Conservation (phyloP, 1,284 basidiomycete species). For the Ganoderma lucidum region DNA sequence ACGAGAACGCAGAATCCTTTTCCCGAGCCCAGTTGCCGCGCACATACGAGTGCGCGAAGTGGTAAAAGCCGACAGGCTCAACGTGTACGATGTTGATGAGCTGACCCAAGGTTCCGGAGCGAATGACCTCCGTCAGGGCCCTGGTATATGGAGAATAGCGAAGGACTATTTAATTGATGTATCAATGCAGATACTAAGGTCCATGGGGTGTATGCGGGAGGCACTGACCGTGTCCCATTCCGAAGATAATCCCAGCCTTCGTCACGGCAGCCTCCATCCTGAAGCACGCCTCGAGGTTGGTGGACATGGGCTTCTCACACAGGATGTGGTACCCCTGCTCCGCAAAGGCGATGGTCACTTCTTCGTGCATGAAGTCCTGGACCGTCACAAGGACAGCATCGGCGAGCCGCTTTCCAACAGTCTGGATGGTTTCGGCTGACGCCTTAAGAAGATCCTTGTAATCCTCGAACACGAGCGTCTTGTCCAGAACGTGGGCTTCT, state of each 20-base stretch:
- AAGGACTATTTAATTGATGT: conserved; percentile 60
- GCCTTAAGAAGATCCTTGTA: conserved; percentile 78
- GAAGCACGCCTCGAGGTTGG: conserved; percentile 73
- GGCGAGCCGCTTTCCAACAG: conserved; percentile 72
- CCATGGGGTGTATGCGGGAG: conserved; percentile 8
- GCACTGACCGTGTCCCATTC: conserved; percentile 79
- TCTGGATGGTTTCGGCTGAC: conserved; percentile 68
- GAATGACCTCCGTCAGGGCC: conserved; percentile 74
- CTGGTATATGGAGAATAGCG: conserved; percentile 86
- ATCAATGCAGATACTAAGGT: neutral
- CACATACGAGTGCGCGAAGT: conserved; percentile 89
- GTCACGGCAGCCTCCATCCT: conserved; percentile 77
- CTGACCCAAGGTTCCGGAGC: conserved; percentile 74
- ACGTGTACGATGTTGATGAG: conserved; percentile 83
- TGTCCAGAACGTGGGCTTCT: conserved; percentile 62
- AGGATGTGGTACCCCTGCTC: conserved; percentile 86
- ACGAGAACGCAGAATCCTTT: conserved; percentile 74
- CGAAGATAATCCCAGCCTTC: conserved; percentile 77
- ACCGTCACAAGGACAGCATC: conserved; percentile 84
- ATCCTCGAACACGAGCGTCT: conserved; percentile 71
- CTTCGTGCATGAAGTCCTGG: conserved; percentile 80
- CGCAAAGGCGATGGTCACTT: conserved; percentile 77
- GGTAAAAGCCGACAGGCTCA: conserved; percentile 81
- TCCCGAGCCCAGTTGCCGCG: conserved; percentile 84
- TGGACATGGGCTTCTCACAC: conserved; percentile 93